Conservation (phyloP, 352 stramenopile genomes). For the Saprolegnia diclina region DNA sequence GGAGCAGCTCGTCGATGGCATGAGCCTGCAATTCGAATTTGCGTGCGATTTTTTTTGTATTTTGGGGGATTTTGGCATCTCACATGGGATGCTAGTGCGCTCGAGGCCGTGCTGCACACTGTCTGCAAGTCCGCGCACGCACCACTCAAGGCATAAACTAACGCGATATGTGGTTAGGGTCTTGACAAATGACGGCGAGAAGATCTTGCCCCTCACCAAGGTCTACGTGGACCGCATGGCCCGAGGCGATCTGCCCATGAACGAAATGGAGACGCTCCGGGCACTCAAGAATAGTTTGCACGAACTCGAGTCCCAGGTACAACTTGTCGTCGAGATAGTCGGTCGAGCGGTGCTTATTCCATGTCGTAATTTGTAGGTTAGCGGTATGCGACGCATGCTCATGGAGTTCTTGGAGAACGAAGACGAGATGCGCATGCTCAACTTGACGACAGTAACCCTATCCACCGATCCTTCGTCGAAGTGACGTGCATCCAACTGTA, state of each 20-base stretch:
- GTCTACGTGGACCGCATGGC: slow-evolving; percentile 30
- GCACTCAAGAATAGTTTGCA: slow-evolving; percentile 39
- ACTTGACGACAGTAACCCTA: slow-evolving; percentile 35
- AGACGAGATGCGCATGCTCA: slow-evolving; percentile 32
- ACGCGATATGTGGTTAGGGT: neutral
- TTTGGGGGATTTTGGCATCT: neutral
- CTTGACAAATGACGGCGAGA: slow-evolving; percentile 32
- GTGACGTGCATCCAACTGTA: no score
- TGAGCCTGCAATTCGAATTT: slow-evolving; percentile 34
- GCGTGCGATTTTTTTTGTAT: slow-evolving; percentile 26
- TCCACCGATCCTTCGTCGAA: no score
- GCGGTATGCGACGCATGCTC: slow-evolving; percentile 33
- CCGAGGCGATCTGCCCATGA: slow-evolving; percentile 30
- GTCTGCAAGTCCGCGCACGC: slow-evolving; percentile 6
- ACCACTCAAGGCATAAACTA: no score
- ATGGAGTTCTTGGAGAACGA: slow-evolving; percentile 34
- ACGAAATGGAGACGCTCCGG: slow-evolving; percentile 37
- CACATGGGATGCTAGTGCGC: slow-evolving; percentile 1
- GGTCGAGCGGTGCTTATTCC: no score
- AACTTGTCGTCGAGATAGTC: no score
- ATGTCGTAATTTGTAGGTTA: neutral
- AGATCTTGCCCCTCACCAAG: slow-evolving; percentile 28
- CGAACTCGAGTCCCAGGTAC: slow-evolving; percentile 32
- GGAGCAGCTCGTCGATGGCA: slow-evolving; percentile 29
- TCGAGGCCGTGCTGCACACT: slow-evolving; percentile 23